Conservation (phyloP, 176 grass and related monocot species). For the Pontederia paniculata region DNA sequence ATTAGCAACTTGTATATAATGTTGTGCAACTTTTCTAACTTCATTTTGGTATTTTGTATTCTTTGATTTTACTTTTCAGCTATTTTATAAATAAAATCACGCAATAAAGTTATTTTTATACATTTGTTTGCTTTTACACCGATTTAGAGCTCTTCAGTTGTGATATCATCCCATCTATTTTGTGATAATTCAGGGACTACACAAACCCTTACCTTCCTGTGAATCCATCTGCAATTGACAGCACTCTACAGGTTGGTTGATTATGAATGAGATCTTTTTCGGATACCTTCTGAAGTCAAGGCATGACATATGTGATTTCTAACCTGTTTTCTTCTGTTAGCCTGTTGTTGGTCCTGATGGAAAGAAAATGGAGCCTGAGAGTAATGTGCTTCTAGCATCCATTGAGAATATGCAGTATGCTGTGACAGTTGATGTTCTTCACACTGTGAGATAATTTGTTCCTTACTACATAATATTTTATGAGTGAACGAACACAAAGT, state of each 20-base stretch:
- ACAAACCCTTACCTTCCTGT: slow-evolving; percentile 96
- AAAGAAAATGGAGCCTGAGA: slow-evolving; percentile 64
- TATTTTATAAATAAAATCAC: no score
- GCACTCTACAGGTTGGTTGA: slow-evolving; percentile 51
- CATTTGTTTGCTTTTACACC: no score
- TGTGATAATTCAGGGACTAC: slow-evolving; percentile 60
- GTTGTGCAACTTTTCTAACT: no score
- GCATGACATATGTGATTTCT: neutral
- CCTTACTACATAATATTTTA: neutral
- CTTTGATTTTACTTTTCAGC: no score
- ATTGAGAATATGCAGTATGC: slow-evolving; percentile 96
- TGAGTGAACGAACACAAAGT: neutral
- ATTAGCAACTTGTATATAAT: no score
- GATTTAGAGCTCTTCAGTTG: no score
- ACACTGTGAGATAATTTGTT: slow-evolving; percentile 49
- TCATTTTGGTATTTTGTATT: no score
- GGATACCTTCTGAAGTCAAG: slow-evolving; percentile 1
- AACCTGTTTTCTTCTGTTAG: slow-evolving; percentile 25
- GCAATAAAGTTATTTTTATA: no score
- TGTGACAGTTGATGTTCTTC: slow-evolving; percentile 85
- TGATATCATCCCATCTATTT: neutral
- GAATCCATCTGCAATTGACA: slow-evolving; percentile 73
- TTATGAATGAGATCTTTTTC: slow-evolving; percentile 24
- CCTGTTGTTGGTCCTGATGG: slow-evolving; percentile 61
- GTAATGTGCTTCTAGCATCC: slow-evolving; percentile 90